These are phyloP conservation scores for Colletotrichum graminicola DNA, from an alignment of 2,329 filamentous ascomycete genomes.

Conservation along the genomic window DNA sequence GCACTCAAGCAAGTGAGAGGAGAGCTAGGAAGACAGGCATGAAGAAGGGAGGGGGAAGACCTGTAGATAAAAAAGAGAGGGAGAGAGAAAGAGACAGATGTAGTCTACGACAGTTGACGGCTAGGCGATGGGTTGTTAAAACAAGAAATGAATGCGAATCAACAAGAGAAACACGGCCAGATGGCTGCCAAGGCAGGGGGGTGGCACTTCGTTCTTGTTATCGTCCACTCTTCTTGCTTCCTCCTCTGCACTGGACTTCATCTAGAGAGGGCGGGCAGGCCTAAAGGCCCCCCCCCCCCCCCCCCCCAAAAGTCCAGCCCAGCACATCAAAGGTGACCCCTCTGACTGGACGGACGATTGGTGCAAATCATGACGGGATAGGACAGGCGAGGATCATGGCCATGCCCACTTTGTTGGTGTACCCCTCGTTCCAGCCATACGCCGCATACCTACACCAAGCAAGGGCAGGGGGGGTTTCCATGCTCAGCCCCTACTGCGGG, in stretches of 20 bases:
- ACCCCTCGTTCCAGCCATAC: conserved; percentile 34
- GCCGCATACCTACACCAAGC: conserved; percentile 22
- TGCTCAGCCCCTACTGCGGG: neutral
- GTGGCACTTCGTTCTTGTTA: conserved; percentile 24
- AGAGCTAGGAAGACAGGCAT: neutral
- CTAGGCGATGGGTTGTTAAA: conserved; percentile 29
- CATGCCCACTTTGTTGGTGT: conserved; percentile 37
- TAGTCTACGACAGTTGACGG: conserved; percentile 25
- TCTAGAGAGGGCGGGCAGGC: conserved; percentile 21
- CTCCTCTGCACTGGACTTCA: conserved; percentile 26
- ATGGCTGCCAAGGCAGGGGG: conserved; percentile 39
- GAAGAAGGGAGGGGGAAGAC: conserved; percentile 17
- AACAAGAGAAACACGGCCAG: conserved; percentile 27
- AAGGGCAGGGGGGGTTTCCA: conserved; percentile 12
- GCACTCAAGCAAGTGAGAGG: neutral
- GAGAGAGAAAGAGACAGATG: conserved; percentile 3
- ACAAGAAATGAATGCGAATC: conserved; percentile 40
- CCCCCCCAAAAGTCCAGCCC: neutral
- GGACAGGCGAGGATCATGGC: conserved; percentile 24
- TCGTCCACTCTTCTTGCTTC: conserved; percentile 35
- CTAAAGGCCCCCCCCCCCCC: conserved; percentile 4
- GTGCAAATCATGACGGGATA: conserved; percentile 32
- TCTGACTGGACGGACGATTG: conserved; percentile 35
- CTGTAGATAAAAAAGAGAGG: conserved; percentile 1
- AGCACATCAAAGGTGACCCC: conserved; percentile 1